Conservation (phyloP, 768 basidiomycete genomes). For the Lyophyllum semitale region DNA sequence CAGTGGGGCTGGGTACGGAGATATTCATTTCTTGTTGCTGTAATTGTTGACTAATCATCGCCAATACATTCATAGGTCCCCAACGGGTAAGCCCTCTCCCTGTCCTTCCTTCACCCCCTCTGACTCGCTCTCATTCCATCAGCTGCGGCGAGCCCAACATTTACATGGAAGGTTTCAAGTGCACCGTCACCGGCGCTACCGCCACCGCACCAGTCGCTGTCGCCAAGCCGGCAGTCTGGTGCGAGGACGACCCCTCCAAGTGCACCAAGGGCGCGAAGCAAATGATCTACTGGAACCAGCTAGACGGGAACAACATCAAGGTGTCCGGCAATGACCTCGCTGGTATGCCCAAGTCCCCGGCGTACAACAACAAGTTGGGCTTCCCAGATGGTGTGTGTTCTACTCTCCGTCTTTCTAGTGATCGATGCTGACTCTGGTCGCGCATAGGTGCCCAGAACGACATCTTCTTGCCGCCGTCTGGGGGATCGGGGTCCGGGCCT, state of each 20-base stretch:
- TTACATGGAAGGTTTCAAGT: conserved; percentile 47
- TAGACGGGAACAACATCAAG: conserved; percentile 47
- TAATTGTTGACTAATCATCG: neutral
- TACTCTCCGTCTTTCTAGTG: neutral
- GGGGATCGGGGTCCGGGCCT: neutral
- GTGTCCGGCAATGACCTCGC: conserved; percentile 40
- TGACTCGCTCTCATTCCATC: neutral
- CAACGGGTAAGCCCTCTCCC: conserved; percentile 33
- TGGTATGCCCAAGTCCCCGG: conserved; percentile 45
- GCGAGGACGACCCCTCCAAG: conserved; percentile 41
- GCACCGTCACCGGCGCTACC: conserved; percentile 48
- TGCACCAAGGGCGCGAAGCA: conserved; percentile 55
- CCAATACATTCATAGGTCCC: conserved; percentile 27
- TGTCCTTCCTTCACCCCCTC: too few relatives aligned
- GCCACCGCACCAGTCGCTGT: conserved; percentile 39
- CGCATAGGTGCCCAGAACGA: conserved; percentile 44
- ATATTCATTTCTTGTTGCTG: neutral
- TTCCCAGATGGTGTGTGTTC: conserved; percentile 44
- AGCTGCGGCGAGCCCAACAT: conserved; percentile 59
- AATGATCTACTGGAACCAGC: conserved; percentile 58
- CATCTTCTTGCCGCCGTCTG: conserved; percentile 34
- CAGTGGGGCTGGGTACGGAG: conserved; percentile 57
- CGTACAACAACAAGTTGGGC: conserved; percentile 50
- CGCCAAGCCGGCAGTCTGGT: conserved; percentile 52
- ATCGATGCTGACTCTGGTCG: conserved; percentile 6